Conservation (phyloP, 176 grass and related monocot species). For the Pontederia crassipes region DNA sequence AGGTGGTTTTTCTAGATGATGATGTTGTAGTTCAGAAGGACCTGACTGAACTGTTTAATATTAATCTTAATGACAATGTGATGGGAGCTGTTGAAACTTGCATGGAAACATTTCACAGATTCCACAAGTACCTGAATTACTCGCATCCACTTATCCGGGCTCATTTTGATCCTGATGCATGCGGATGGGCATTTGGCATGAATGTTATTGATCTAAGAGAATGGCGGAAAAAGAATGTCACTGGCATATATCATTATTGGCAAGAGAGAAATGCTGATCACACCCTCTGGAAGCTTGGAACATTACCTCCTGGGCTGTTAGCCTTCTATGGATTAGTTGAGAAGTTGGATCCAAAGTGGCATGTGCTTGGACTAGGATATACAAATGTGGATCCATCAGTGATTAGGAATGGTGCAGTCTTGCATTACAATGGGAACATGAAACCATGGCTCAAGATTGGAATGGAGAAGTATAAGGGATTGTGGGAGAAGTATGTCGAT, state of each 20-base stretch:
- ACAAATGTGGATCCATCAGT: constrained; percentile 56
- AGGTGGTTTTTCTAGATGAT: constrained; percentile 96
- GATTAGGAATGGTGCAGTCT: constrained; percentile 91
- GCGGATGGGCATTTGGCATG: constrained; percentile 99
- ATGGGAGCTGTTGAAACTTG: constrained; percentile 99
- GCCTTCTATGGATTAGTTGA: constrained; percentile 92
- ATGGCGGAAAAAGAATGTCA: constrained; percentile 94
- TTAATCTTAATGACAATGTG: constrained; percentile 88
- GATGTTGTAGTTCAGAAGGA: constrained; percentile 89
- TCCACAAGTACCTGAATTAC: constrained; percentile 97
- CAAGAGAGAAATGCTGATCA: constrained; percentile 91
- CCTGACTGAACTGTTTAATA: constrained; percentile 57
- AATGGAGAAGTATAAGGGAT: constrained; percentile 94
- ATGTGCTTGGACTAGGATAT: constrained; percentile 91
- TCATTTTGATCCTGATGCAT: constrained; percentile 98
- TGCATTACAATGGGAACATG: constrained; percentile 99
- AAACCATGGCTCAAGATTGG: constrained; percentile 99
- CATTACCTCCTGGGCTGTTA: constrained; percentile 85
- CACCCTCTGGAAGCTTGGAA: constrained; percentile 94
- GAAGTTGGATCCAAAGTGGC: constrained; percentile 81
- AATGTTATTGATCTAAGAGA: constrained; percentile 84
- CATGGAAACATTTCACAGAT: constrained; percentile 99
- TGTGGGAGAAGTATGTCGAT: constrained; percentile 96
- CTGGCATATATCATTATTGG: constrained; percentile 99
- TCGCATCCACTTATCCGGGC: constrained; percentile 88